phyloP scores from a whole-genome alignment of 2,329 filamentous ascomycete species.

The Intubia oerlemansii region DNA sequence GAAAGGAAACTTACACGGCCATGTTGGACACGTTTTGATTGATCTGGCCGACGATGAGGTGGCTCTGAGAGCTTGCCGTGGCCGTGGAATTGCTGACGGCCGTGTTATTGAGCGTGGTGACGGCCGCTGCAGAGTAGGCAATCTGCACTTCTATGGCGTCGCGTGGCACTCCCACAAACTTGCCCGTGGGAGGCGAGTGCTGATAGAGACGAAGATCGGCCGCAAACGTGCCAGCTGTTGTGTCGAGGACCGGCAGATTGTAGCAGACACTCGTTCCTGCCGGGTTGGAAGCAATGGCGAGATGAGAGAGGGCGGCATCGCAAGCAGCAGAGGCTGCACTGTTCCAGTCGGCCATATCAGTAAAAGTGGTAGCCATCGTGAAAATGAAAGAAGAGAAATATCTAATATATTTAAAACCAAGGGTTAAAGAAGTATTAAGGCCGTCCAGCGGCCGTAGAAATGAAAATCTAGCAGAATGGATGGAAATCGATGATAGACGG shows the following conservation, averaged over 20 bases:
- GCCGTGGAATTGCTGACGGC: conserved; percentile 6
- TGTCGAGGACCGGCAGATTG: conserved; percentile 3
- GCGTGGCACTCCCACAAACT: conserved; percentile 28
- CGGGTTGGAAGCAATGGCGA: conserved; percentile 44
- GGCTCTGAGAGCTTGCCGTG: conserved; percentile 24
- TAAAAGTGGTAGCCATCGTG: conserved; percentile 1
- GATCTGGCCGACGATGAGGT: conserved; percentile 49
- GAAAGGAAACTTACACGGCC: neutral
- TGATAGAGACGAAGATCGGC: conserved; percentile 10
- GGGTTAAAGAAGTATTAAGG: too few relatives aligned
- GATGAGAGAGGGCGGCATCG: conserved; percentile 26
- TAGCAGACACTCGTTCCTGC: conserved; percentile 36
- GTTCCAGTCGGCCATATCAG: conserved; percentile 37
- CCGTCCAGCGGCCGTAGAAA: too few relatives aligned
- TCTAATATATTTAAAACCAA: neutral
- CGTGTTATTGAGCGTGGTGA: conserved; percentile 11
- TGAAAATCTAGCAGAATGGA: too few relatives aligned
- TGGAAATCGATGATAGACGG: too few relatives aligned
- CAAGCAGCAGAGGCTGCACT: conserved; percentile 36
- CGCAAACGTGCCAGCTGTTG: neutral
- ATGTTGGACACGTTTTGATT: too few relatives aligned
- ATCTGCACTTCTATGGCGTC: conserved; percentile 32
- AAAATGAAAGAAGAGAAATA: neutral
- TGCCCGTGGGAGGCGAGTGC: conserved; percentile 34
- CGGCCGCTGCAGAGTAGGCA: conserved; percentile 30